Percentiles rank a stretch among this genome's conserved stretches.
Conservation (phyloP, 2,329 filamentous ascomycete genomes). For the Pseudogymnoascus sp. region DNA sequence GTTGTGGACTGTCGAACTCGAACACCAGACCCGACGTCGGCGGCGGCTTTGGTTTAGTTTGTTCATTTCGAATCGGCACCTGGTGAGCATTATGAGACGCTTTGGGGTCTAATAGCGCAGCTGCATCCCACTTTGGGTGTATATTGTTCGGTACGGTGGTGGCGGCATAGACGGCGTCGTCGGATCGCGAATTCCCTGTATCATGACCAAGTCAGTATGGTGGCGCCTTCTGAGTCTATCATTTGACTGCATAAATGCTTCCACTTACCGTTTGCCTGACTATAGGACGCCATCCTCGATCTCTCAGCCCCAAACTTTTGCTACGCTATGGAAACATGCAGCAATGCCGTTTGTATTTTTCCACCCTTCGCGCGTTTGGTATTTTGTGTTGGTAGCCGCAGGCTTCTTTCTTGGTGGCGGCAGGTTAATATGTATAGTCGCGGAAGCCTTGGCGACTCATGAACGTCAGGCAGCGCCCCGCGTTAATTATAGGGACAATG, state of each 20-base stretch:
- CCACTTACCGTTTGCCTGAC: conserved; percentile 30
- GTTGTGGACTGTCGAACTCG: conserved; percentile 34
- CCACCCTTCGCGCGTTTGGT: neutral
- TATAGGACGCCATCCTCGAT: conserved; percentile 31
- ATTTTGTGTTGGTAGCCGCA: neutral
- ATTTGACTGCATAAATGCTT: neutral
- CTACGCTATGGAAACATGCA: conserved; percentile 6
- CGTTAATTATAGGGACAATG: conserved; percentile 4
- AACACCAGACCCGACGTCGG: conserved; percentile 31
- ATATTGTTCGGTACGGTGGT: neutral
- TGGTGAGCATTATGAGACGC: conserved; percentile 23
- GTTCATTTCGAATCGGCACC: neutral
- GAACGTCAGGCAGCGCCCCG: neutral
- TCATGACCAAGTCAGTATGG: neutral
- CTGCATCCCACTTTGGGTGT: conserved; percentile 33
- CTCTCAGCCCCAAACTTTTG: conserved; percentile 12
- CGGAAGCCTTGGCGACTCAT: conserved; percentile 3
- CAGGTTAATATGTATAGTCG: conserved; percentile 7
- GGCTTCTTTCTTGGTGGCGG: neutral
- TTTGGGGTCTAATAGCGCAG: conserved; percentile 37
- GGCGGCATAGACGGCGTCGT: conserved; percentile 11
- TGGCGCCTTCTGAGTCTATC: neutral
- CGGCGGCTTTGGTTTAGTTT: conserved; percentile 15
- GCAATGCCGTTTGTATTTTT: conserved; percentile 3
- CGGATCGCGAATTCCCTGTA: neutral